Base-by-base conservation (phyloP, 371 early-diverging fungal species). In the Phascolomyces articulosus region DNA sequence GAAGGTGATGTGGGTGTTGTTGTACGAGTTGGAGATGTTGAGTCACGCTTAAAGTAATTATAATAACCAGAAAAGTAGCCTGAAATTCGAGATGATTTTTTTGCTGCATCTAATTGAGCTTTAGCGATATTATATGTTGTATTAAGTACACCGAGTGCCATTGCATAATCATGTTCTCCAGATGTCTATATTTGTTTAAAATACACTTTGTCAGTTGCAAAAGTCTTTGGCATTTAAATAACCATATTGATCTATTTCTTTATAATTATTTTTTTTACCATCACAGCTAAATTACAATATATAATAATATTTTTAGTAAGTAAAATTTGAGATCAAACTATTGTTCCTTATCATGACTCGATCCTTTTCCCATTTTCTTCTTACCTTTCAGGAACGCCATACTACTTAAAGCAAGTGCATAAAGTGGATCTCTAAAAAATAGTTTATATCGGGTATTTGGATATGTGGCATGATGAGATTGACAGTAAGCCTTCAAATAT, bases 381-480 rank as follows among this genome's bases (percentile, higher is more conserved):
- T 62, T 74, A 80, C 80, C 80, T 78, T 81, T 84, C 29, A 84
- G 58, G 62, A 80, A 81, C 10, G 70, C 73, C 78, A 84, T 82
- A 16, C 68, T 78, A n/a, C 85, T 78, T 10, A 80, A 59, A 3
- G 77, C 77, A 3, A 82, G 59, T 16, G 82, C 82, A 67, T 77
- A 69, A 11, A 82, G 58, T 18, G 85, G 85, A 62, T 84, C 77
- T 20, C 70, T 78, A 55, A 38, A 24, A 8, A 2, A 54, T 58
- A 13, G 23, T 27, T 29, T n/a, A 54, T 40, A 26, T 53, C 16
- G 11, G 24, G 9, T 23, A 56, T 48, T 40, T 47, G 13, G 18
- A 11, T 16, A 41, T 18, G 16, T 44, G 20, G 3, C 31, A 47
- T 24, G 9, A 28, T n/a, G n/a, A n/a, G n/a, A n/a, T n/a, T n/a